Base-by-base conservation (phyloP, 257 asterid species). In the Lantana camara region DNA sequence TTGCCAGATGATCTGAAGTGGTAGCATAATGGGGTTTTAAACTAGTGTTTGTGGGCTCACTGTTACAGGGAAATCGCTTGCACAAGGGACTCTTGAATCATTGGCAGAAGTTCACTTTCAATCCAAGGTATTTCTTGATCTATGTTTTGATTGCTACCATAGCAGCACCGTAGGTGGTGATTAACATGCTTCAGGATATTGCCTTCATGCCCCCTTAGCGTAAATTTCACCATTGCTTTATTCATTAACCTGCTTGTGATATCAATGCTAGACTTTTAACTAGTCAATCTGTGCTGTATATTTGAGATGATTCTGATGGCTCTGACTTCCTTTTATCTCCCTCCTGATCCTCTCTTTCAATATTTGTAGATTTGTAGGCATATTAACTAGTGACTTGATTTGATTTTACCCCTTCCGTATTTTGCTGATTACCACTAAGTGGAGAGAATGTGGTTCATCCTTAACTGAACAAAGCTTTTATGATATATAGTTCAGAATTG, bases 51-150 rank as follows among this genome's bases (percentile, higher is more conserved):
- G 38, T 34, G 34, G 38, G 58, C 68, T 46, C 67, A 30, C 59
- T 61, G 57, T 66, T 70, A 19, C 80, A 93, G 99, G 99, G 99
- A 46, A 90, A 80, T 69, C 95, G 97, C 64, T 80, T 93, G 74
- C 95, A 93, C 60, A 90, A 90, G 83, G 95, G 89, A 73, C 78
- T 93, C 66, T 70, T 84, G 75, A 90, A 80, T 79, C 99, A 93
- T 79, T 93, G 95, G 94, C 97, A 85, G 84, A 93, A 90, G 69
- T 93, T 90, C 80, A 93, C 99, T 60, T 93, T 93, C 62, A 93
- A 93, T 73, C 96, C 99, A 1, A 93, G 97, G 97, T 90, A 85
- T 73, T 49, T 52, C 66, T 22, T 44, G 49, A 60, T 59, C 34
- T 55, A 15, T 63, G 63, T 50, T 58, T 46, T 10, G 38, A 27